phyloP scores from a whole-genome alignment of 73 alveolate species.

The Effrenium voratum region DNA sequence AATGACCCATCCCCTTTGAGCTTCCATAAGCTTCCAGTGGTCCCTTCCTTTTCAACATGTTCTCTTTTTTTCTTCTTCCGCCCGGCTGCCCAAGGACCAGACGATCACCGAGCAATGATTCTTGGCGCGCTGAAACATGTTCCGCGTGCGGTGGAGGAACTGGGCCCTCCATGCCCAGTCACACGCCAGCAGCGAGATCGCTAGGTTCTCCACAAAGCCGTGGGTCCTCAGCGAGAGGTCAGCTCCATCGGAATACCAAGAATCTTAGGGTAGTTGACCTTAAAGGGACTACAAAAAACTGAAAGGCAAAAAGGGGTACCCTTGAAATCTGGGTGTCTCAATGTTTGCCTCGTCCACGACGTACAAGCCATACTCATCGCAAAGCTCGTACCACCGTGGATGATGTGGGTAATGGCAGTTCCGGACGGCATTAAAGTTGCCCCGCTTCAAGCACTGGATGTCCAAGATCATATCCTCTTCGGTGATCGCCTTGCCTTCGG shows the following conservation, averaged over 20 bases:
- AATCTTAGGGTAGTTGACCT: too few relatives aligned
- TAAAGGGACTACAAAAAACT: too few relatives aligned
- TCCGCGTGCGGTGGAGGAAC: slow-evolving; percentile 64
- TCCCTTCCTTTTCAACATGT: too few relatives aligned
- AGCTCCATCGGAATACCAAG: too few relatives aligned
- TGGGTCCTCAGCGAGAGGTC: too few relatives aligned
- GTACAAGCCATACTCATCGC: slow-evolving; percentile 75
- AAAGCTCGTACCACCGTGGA: slow-evolving; percentile 80
- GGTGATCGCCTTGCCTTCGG: slow-evolving; percentile 71
- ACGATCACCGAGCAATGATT: slow-evolving; percentile 79
- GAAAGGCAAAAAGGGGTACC: too few relatives aligned
- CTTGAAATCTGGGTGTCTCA: too few relatives aligned
- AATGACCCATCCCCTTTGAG: too few relatives aligned
- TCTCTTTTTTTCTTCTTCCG: too few relatives aligned
- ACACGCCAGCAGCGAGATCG: slow-evolving; percentile 56
- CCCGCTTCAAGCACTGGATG: slow-evolving; percentile 48
- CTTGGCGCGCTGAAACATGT: slow-evolving; percentile 90
- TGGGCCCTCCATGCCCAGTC: slow-evolving; percentile 73
- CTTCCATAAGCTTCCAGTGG: too few relatives aligned
- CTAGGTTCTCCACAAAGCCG: slow-evolving; percentile 66
- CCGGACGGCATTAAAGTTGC: slow-evolving; percentile 94
- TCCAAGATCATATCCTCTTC: slow-evolving; percentile 73
- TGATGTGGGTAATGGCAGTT: slow-evolving; percentile 94
- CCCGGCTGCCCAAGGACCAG: slow-evolving; percentile 66
- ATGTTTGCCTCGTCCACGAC: slow-evolving; percentile 94